phyloP scores from a whole-genome alignment of 1,284 basidiomycete genomes.

The Papiliotrema flavescens region DNA sequence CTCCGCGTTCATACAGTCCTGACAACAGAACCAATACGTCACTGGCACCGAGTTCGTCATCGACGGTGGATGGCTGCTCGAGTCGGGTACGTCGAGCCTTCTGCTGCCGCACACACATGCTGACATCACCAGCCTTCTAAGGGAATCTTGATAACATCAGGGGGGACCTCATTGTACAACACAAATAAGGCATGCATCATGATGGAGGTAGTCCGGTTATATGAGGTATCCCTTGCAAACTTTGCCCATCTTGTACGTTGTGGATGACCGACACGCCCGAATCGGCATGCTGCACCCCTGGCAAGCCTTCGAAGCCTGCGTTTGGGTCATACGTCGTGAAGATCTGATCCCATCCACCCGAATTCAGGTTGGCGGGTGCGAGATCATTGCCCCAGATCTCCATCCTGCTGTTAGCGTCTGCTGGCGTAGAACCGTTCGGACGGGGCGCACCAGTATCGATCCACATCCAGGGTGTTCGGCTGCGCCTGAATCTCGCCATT shows the following conservation, averaged over 20 bases:
- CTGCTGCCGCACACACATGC: background rate
- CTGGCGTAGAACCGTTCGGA: background rate
- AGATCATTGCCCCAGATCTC: constrained; percentile 15
- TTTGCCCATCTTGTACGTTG: too few species aligned
- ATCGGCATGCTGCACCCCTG: too few species aligned
- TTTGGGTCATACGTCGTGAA: background rate
- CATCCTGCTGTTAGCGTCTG: background rate
- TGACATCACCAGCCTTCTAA: background rate
- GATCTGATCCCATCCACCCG: constrained; percentile 1
- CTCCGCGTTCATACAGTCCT: background rate
- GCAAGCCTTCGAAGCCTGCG: too few species aligned
- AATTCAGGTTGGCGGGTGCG: background rate
- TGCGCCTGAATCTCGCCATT: background rate
- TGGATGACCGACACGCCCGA: too few species aligned
- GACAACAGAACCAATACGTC: constrained; percentile 38
- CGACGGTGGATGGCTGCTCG: constrained; percentile 46
- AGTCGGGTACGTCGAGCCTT: constrained; percentile 19
- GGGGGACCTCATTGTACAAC: too few species aligned
- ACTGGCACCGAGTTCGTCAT: constrained; percentile 42
- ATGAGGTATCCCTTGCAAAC: too few species aligned
- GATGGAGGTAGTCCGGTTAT: too few species aligned
- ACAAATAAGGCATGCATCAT: too few species aligned
- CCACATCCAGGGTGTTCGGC: constrained; percentile 9
- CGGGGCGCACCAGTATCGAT: constrained; percentile 12
- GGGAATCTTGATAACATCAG: too few species aligned